Conservation (phyloP, 2,329 filamentous ascomycete species). For the Microcyclosporella mali region DNA sequence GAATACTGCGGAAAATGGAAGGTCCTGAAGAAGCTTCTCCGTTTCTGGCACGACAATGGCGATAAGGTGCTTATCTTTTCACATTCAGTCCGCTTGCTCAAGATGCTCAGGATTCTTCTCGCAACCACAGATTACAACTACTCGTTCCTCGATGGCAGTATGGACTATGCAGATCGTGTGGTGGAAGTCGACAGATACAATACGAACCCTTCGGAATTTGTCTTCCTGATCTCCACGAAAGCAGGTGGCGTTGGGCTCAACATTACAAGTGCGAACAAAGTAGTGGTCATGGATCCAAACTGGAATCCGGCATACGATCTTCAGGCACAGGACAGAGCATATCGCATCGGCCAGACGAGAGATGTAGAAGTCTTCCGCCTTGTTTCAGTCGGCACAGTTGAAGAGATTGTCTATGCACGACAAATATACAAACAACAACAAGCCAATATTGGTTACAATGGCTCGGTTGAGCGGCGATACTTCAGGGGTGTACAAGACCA, state of each 20-base stretch:
- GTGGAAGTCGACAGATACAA: slow-evolving; percentile 85
- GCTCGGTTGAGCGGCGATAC: slow-evolving; percentile 84
- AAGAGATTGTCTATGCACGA: slow-evolving; percentile 93
- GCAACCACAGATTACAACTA: slow-evolving; percentile 80
- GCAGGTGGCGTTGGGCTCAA: slow-evolving; percentile 92
- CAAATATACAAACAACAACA: slow-evolving; percentile 99
- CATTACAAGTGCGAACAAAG: slow-evolving; percentile 96
- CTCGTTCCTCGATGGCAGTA: slow-evolving; percentile 80
- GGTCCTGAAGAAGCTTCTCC: slow-evolving; percentile 75
- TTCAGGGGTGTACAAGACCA: slow-evolving; percentile 91
- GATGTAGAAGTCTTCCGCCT: slow-evolving; percentile 95
- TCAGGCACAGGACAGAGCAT: slow-evolving; percentile 92
- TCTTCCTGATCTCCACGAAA: slow-evolving; percentile 91
- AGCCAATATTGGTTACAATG: slow-evolving; percentile 93
- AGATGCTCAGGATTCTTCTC: slow-evolving; percentile 79
- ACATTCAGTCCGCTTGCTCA: slow-evolving; percentile 78
- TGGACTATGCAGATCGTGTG: slow-evolving; percentile 77
- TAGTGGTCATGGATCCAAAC: slow-evolving; percentile 93
- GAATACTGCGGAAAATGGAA: slow-evolving; percentile 98
- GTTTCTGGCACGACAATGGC: slow-evolving; percentile 81
- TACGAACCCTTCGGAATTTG: slow-evolving; percentile 75
- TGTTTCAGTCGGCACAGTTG: slow-evolving; percentile 84
- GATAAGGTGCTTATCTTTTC: slow-evolving; percentile 96
- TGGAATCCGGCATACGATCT: slow-evolving; percentile 96
- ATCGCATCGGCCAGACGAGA: slow-evolving; percentile 85